Percentiles rank a stretch among this genome's conserved stretches.
These are phyloP conservation scores for Quercus cerris DNA, from an alignment of 306 rosid genomes.

Conservation along the genomic window DNA sequence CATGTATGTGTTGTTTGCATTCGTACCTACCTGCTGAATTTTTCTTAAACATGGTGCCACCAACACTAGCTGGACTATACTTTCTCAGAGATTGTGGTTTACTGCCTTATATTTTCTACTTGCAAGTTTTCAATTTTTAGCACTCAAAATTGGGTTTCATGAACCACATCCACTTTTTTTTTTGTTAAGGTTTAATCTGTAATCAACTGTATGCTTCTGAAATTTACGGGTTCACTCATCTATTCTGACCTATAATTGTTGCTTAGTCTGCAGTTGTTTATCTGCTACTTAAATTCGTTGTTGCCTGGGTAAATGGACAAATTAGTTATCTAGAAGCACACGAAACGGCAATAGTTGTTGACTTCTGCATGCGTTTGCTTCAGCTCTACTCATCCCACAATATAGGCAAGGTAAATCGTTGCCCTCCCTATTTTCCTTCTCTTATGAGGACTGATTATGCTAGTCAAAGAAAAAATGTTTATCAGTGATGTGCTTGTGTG, in stretches of 20 bases:
- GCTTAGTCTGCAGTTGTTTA: conserved; percentile 89
- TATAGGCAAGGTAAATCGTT: conserved; percentile 78
- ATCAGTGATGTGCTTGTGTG: background rate
- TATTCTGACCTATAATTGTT: conserved; percentile 31
- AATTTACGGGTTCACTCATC: background rate
- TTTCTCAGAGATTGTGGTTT: background rate
- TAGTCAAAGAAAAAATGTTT: conserved; percentile 6
- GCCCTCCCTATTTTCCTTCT: conserved; percentile 1
- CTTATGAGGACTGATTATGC: background rate
- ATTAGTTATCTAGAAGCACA: conserved; percentile 77
- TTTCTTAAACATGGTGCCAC: background rate
- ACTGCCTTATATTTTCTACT: background rate
- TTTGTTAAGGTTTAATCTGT: background rate
- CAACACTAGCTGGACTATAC: background rate
- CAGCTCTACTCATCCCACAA: conserved; percentile 89
- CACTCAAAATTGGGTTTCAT: background rate
- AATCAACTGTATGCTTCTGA: conserved; percentile 3
- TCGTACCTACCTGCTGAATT: background rate
- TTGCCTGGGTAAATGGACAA: conserved; percentile 96
- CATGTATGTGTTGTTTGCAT: background rate
- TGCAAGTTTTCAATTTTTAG: background rate
- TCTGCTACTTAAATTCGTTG: conserved; percentile 89
- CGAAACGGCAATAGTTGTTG: conserved; percentile 70
- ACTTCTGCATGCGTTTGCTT: conserved; percentile 89
- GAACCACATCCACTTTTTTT: background rate